Evolutionary conservation across 805 yeast genomes (phyloP).

Genomic region (Sungouiozyma intestinalis): DNA sequence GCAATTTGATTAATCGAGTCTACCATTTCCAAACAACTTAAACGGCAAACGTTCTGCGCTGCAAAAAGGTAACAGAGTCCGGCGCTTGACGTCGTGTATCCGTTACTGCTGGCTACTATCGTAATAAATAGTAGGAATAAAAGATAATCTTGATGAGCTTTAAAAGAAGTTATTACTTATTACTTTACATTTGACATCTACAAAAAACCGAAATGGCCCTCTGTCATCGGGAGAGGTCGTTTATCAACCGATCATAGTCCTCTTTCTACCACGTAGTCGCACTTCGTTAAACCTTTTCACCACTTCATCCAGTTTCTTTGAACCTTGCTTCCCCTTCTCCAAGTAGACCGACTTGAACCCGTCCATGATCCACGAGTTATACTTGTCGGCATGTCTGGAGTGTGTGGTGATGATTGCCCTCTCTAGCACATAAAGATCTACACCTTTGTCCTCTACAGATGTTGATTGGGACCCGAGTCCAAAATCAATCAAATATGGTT

Average conservation of each 20-base stretch:
- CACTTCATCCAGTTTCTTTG: slow-evolving; percentile 40
- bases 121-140: no score
- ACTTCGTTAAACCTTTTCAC: slow-evolving; percentile 68
- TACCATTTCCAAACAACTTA: slow-evolving; percentile 30
- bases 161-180: no score
- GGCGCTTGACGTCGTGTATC: no score
- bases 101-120: no score
- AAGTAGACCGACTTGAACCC: slow-evolving; percentile 46
- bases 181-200: no score
- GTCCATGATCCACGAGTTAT: slow-evolving; percentile 59
- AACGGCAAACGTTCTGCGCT: neutral
- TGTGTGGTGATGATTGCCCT: slow-evolving; percentile 88
- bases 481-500: slow-evolving; percentile 74
- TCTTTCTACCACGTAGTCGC: slow-evolving; percentile 83
- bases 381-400: slow-evolving; percentile 54
- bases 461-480: slow-evolving; percentile 75
- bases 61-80: no score
- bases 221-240: no score
- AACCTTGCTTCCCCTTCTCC: slow-evolving; percentile 26
- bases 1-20: slow-evolving; percentile 53
- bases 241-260: slow-evolving; percentile 77
- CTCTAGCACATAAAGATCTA: slow-evolving; percentile 90
- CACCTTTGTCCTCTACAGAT: slow-evolving; percentile 87
- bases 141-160: no score
- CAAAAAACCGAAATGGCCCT: no score